Percentiles rank a stretch among this genome's conserved stretches.
Evolutionary conservation across 352 stramenopile genomes (phyloP).

Genomic region (Pythium utonaiense): DNA sequence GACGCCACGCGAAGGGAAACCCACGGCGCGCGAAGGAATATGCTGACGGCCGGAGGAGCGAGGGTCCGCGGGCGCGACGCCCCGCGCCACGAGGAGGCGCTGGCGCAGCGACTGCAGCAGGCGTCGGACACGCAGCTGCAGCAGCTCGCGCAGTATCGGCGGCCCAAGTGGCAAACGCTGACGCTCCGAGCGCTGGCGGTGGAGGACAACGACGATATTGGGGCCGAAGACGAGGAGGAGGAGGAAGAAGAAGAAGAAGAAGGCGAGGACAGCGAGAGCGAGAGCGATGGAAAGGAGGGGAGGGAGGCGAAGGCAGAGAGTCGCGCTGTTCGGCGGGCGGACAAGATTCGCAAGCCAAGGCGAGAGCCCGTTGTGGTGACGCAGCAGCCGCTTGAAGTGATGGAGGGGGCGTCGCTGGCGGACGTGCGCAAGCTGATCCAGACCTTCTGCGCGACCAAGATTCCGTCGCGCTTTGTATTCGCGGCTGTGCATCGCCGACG

Average conservation of each 20-base stretch:
- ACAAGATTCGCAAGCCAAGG: background rate
- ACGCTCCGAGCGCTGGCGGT: background rate
- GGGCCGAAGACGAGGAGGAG: background rate
- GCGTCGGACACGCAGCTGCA: slow-evolving; percentile 23
- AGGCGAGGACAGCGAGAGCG: background rate
- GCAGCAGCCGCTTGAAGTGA: slow-evolving; percentile 21
- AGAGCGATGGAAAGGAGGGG: background rate
- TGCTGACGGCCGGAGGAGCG: background rate
- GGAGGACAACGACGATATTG: slow-evolving; percentile 5
- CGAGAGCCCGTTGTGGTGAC: slow-evolving; percentile 1
- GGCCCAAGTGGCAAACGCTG: slow-evolving; percentile 16
- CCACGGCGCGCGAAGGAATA: background rate
- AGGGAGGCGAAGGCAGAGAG: background rate
- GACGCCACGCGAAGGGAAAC: background rate
- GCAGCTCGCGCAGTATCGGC: slow-evolving; percentile 17
- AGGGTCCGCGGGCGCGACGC: background rate
- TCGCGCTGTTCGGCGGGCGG: background rate
- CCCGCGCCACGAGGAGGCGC: background rate
- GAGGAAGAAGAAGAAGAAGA: background rate
- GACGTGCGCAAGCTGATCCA: slow-evolving; percentile 30
- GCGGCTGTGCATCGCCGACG: slow-evolving; percentile 2
- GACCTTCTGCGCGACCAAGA: slow-evolving; percentile 20
- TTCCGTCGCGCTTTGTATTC: slow-evolving; percentile 26
- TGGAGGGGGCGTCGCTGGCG: slow-evolving; percentile 23
- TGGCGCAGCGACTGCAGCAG: slow-evolving; percentile 12